Conservation (phyloP, 805 yeast species). For the Candida sphagnicola region DNA sequence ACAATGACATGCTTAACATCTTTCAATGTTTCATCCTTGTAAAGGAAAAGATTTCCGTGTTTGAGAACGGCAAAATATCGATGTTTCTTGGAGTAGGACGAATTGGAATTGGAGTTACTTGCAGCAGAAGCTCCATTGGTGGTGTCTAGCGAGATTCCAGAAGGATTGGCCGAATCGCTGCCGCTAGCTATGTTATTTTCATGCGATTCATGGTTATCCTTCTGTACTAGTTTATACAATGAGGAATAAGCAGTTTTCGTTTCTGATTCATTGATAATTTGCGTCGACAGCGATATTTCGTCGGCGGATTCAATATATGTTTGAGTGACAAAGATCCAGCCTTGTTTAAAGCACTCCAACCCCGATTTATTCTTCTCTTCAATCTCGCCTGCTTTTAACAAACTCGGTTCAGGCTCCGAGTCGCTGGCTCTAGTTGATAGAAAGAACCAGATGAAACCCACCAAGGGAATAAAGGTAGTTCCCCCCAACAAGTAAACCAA, state of each 20-base stretch:
- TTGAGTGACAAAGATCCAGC: constrained; percentile 83
- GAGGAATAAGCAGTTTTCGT: constrained; percentile 58
- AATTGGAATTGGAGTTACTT: constrained; percentile 1
- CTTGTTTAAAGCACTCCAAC: constrained; percentile 58
- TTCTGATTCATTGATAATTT: constrained; percentile 37
- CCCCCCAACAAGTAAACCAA: constrained; percentile 56
- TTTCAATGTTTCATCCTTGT: constrained; percentile 61
- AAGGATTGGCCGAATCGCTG: constrained; percentile 4
- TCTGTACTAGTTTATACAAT: constrained; percentile 53
- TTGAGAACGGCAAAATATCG: constrained; percentile 67
- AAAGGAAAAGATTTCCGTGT: constrained; percentile 87
- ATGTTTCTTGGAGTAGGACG: constrained; percentile 42
- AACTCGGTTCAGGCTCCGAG: constrained; percentile 17
- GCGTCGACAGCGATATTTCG: constrained; percentile 47
- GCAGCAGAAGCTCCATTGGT: constrained; percentile 1
- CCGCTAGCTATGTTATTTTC: constrained; percentile 6
- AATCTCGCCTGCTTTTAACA: constrained; percentile 58
- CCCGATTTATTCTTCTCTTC: constrained; percentile 61
- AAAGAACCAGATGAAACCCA: constrained; percentile 37
- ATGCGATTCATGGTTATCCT: constrained; percentile 11
- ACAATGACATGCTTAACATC: constrained; percentile 78
- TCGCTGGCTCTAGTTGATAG: constrained; percentile 31
- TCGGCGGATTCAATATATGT: constrained; percentile 51
- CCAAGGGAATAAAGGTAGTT: constrained; percentile 67
- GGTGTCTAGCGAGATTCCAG: constrained; percentile 1